Conservation (phyloP, 345 rosid species). For the Salix brachista region DNA sequence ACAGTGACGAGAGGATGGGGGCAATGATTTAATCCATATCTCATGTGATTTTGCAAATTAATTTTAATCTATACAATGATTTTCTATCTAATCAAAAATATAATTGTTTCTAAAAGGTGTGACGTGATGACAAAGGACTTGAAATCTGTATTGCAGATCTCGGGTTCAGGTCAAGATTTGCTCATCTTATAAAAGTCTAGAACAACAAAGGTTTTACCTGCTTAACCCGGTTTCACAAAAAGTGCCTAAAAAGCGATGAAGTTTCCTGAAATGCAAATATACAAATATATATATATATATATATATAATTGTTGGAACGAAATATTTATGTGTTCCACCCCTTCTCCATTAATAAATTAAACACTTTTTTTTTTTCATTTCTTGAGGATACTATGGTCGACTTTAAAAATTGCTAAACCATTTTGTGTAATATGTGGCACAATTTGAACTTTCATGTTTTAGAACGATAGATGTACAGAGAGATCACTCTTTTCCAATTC, state of each 20-base stretch:
- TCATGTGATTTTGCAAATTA: neutral
- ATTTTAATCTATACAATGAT: too few species aligned
- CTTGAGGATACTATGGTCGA: neutral
- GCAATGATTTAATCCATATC: neutral
- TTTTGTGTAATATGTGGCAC: neutral
- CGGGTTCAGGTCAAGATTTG: fast-evolving
- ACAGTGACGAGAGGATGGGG: neutral
- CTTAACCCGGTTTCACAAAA: too few species aligned
- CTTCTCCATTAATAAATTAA: neutral
- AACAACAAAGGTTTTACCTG: too few species aligned
- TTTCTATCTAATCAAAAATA: neutral
- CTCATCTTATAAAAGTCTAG: too few species aligned
- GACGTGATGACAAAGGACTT: too few species aligned
- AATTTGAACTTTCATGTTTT: neutral
- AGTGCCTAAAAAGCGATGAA: too few species aligned
- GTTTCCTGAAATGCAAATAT: too few species aligned
- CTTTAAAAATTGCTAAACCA: neutral
- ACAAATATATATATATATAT: too few species aligned
- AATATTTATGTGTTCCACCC: neutral
- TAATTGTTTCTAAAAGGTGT: too few species aligned
- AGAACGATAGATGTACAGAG: neutral
- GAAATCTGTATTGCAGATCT: too few species aligned
- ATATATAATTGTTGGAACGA: neutral
- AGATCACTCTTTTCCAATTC: neutral
- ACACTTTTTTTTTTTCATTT: too few species aligned